These are phyloP conservation scores for Aspergillus avenaceus DNA, from an alignment of 495 filamentous ascomycete species.

Conservation along the genomic window DNA sequence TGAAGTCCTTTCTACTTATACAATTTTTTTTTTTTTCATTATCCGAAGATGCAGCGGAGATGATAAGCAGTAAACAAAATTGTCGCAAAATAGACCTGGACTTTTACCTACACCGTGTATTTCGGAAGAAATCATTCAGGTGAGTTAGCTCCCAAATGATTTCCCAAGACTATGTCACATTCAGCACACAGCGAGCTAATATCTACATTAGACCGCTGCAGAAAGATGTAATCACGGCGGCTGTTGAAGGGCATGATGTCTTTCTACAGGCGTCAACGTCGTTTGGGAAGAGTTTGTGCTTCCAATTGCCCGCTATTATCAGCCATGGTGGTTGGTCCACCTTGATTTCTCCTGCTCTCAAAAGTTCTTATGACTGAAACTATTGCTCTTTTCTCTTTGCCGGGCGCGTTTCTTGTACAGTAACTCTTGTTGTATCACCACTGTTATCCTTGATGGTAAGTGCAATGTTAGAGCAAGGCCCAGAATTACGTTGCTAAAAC, in stretches of 20 bases:
- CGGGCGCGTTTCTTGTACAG: conserved; percentile 36
- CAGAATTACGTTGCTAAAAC: neutral
- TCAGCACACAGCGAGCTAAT: too few relatives aligned
- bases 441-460: conserved; percentile 85
- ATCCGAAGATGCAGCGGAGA: conserved; percentile 20
- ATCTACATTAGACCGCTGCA: conserved; percentile 57
- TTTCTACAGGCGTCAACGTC: conserved; percentile 96
- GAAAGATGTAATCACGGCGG: conserved; percentile 78
- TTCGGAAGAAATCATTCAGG: conserved; percentile 73
- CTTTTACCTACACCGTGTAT: conserved; percentile 78
- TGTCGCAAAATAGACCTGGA: conserved; percentile 62
- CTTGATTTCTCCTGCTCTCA: neutral
- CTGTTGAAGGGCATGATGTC: conserved; percentile 81
- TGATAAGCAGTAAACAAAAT: conserved; percentile 11
- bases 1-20: neutral
- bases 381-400: neutral
- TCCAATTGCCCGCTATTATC: conserved; percentile 86
- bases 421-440: conserved; percentile 89
- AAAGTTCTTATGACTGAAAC: conserved; percentile 5
- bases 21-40: neutral
- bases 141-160: conserved; percentile 21
- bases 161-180: neutral
- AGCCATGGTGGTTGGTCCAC: conserved; percentile 68
- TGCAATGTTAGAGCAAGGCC: neutral
- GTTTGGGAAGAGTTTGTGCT: conserved; percentile 93